Conservation (phyloP, 2,329 filamentous ascomycete species). For the Chrysoporthe cubensis region DNA sequence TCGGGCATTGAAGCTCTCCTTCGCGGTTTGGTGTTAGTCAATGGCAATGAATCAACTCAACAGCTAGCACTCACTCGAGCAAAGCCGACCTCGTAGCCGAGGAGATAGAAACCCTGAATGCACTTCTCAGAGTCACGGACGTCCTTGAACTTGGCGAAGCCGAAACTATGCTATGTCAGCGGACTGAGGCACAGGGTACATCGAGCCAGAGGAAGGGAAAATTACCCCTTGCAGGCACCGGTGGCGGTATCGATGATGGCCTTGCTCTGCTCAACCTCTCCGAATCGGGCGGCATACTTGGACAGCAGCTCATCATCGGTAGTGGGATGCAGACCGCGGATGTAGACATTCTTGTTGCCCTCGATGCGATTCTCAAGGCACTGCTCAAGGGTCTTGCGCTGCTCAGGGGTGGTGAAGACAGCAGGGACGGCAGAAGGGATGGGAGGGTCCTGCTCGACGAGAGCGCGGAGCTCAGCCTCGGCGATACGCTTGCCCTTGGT, state of each 20-base stretch:
- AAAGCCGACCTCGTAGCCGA: constrained; percentile 97
- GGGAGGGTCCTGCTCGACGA: constrained; percentile 75
- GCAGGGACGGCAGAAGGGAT: constrained; percentile 91
- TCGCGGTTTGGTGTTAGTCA: constrained; percentile 4
- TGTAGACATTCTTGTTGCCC: constrained; percentile 97
- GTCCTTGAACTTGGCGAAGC: constrained; percentile 93
- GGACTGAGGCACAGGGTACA: constrained; percentile 14
- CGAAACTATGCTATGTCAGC: constrained; percentile 68
- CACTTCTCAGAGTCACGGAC: constrained; percentile 91
- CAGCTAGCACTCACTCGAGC: constrained; percentile 68
- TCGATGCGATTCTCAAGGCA: constrained; percentile 89
- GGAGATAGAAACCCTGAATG: constrained; percentile 91
- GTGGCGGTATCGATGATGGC: constrained; percentile 96
- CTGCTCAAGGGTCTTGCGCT: constrained; percentile 88
- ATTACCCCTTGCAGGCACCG: constrained; percentile 93
- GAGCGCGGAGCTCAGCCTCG: constrained; percentile 62
- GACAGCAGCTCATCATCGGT: constrained; percentile 90
- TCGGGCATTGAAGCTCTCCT: constrained; percentile 98
- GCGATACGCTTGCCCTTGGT: constrained; percentile 47
- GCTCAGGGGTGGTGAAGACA: constrained; percentile 81
- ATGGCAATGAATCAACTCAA: background rate
- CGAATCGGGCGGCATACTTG: constrained; percentile 84
- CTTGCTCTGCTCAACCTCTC: constrained; percentile 94
- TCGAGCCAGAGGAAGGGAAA: constrained; percentile 26
- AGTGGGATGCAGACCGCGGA: constrained; percentile 91